Evolutionary conservation across 1,284 basidiomycete species (phyloP), one percentile per base, ranked within the genome.

Genomic region (Heterobasidion occidentale): DNA sequence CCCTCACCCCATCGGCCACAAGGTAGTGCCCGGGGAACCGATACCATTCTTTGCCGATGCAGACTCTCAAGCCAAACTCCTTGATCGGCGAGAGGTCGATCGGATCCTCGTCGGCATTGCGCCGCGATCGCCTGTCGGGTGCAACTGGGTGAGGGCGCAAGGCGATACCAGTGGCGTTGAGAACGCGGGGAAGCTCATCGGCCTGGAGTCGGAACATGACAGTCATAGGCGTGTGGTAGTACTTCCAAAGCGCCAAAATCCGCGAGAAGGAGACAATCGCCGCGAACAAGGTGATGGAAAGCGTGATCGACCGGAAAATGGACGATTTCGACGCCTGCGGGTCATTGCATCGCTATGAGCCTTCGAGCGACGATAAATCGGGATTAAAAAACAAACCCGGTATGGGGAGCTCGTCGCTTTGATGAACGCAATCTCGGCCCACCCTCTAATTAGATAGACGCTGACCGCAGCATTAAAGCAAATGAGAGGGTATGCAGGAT

Each of bases 41-140:
- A 68, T 98, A 79, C 97, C 97, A 99, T 71, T 99, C 96, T 67
- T 95, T 92, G 36, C 88, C 94, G 56, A 91, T 80, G 72, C 97
- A 99, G 1, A 99, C 68, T n/a, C 77, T 84, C 56, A 96, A 70
- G 56, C 84, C 81, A 62, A 94, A 82, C n/a, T 81, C 74, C 56
- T 77, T 76, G 62, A 97, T 74, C 1, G 83, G 83, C 1, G 83
- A 71, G 44, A 91, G 76, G 67, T 95, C 88, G 60, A 92, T 79
- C 57, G 79, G 79, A 15, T 70, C 69, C 46, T 88, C 80, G 8
- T 80, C 77, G 52, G 81, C 77, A 50, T 75, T 70, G 53, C 48
- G 42, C 47, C 51, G 19, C 45, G 11, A 34, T 51, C 49, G 7
- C 27, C 27, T 27, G 27, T 27, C 27, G 1, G 75, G 76, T 36